Conservation (phyloP, 2,329 filamentous ascomycete species). For the Neophaeococcomyces mojaviensis region DNA sequence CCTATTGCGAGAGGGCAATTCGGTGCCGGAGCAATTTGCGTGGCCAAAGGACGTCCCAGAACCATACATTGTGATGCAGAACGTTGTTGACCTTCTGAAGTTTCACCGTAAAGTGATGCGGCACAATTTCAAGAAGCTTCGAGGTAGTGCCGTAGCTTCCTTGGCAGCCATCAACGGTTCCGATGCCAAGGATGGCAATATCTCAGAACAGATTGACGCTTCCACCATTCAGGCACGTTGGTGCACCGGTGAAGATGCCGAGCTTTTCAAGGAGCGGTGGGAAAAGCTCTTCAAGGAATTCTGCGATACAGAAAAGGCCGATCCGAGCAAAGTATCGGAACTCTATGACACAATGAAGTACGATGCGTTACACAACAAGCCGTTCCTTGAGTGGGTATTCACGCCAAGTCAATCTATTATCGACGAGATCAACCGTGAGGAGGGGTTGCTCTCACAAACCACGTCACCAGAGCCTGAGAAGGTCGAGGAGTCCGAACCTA, state of each 20-base stretch:
- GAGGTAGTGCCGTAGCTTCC: slow-evolving; percentile 54
- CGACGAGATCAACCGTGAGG: slow-evolving; percentile 23
- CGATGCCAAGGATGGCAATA: slow-evolving; percentile 15
- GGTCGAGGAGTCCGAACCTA: slow-evolving; percentile 8
- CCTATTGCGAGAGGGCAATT: slow-evolving; percentile 81
- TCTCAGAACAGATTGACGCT: slow-evolving; percentile 45
- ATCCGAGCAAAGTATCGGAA: slow-evolving; percentile 97
- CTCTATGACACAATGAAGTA: slow-evolving; percentile 99
- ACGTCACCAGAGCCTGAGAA: slow-evolving; percentile 15
- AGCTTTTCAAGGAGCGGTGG: slow-evolving; percentile 93
- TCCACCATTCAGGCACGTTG: slow-evolving; percentile 77
- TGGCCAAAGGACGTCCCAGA: slow-evolving; percentile 94
- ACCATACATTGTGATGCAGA: slow-evolving; percentile 82
- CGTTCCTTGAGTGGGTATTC: slow-evolving; percentile 96
- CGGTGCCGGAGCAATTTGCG: slow-evolving; percentile 91
- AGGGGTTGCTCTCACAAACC: slow-evolving; percentile 13
- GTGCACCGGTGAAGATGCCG: slow-evolving; percentile 93
- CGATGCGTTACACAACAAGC: slow-evolving; percentile 90
- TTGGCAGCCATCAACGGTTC: slow-evolving; percentile 34
- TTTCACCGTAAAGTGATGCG: slow-evolving; percentile 95
- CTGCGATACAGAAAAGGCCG: slow-evolving; percentile 92
- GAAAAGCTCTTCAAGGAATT: slow-evolving; percentile 97
- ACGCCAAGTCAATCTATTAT: slow-evolving; percentile 62
- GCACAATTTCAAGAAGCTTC: slow-evolving; percentile 78
- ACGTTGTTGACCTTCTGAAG: slow-evolving; percentile 93